These are phyloP conservation scores for Anthoceros angustus DNA, from an alignment of 225 moss, liverwort and hornwort species.

Conservation along the genomic window DNA sequence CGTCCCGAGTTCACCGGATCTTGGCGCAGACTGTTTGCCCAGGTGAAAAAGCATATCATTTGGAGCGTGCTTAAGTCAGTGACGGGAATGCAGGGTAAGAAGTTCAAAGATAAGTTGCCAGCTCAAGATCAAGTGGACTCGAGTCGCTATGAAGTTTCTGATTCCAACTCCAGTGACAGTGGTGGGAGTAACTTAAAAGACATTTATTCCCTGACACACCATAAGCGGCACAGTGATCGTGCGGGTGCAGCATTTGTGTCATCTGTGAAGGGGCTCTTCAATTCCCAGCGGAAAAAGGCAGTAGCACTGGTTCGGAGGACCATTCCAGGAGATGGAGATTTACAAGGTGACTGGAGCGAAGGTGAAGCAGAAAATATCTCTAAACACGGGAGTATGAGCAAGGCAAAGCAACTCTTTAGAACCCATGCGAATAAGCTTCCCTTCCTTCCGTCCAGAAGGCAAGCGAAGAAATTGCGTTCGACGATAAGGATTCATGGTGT, in stretches of 20 bases:
- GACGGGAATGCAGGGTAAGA: conserved; percentile 96
- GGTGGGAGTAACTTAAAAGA: conserved; percentile 43
- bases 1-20: conserved; percentile 71
- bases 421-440: conserved; percentile 48
- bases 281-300: conserved; percentile 57
- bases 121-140: conserved; percentile 30
- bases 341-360: conserved; percentile 41
- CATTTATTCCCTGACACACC: conserved; percentile 35
- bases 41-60: conserved; percentile 94
- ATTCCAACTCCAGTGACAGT: conserved; percentile 63
- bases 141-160: conserved; percentile 21
- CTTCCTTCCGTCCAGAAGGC: not conserved
- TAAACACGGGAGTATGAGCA: conserved; percentile 41
- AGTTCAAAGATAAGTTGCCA: conserved; percentile 86
- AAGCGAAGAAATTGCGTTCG: not conserved
- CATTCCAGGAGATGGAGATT: conserved; percentile 56
- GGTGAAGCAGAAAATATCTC: conserved; percentile 47
- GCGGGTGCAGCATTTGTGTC: conserved; percentile 86
- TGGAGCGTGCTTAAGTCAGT: conserved; percentile 96
- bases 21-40: conserved; percentile 83
- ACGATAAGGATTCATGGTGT: conserved; percentile 3
- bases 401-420: conserved; percentile 55
- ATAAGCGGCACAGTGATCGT: conserved; percentile 57
- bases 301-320: conserved; percentile 64
- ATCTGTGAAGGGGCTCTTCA: conserved; percentile 66